Evolutionary conservation across 345 rosid genomes (phyloP), one percentile per base, ranked within the genome.

Genomic region (Acer saccharum): DNA sequence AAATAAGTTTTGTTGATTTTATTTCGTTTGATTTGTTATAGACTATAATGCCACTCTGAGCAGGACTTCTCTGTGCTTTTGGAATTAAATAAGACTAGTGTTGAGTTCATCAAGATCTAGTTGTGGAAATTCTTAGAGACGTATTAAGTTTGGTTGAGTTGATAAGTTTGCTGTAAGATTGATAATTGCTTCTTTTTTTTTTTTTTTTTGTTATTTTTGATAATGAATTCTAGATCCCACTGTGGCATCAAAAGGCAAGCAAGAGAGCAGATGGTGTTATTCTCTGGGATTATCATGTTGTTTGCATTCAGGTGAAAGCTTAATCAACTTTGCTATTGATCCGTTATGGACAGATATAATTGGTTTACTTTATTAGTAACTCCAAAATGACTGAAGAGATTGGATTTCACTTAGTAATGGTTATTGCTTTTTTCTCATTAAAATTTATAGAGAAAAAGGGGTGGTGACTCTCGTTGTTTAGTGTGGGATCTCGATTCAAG

Each of bases 191-290:
- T 6, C 44, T n/a, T 23, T 23, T 23, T 23, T 23, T 32, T n/a
- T 2, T 76, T 39, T n/a, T 72, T 46, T 25, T 73, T 63, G 29
- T 21, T 43, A 57, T 73, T 69, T 77, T 41, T 58, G n/a, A 39
- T 62, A 50, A 72, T 64, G 75, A 21, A 68, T 46, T 79, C 71
- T 79, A 95, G 98, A 85, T 92, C 80, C 97, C 98, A 16, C 77
- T 95, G 46, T 95, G 98, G 98, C 86, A 93, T 90, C 98, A 95
- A 78, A 89, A 92, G 87, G 95, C 97, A 67, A 93, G 98, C 82
- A 57, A 48, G 16, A 89, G 94, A 78, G 91, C 95, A 12, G 98
- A 95, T 86, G 98, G 98, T 11, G 68, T 92, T 71, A 81, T 89
- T 54, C 88, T 93, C 6, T 95, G 98, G 98, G 98, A 93, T 85